phyloP scores from a whole-genome alignment of 2,329 filamentous ascomycete genomes.

The Beauveria medogensis region DNA sequence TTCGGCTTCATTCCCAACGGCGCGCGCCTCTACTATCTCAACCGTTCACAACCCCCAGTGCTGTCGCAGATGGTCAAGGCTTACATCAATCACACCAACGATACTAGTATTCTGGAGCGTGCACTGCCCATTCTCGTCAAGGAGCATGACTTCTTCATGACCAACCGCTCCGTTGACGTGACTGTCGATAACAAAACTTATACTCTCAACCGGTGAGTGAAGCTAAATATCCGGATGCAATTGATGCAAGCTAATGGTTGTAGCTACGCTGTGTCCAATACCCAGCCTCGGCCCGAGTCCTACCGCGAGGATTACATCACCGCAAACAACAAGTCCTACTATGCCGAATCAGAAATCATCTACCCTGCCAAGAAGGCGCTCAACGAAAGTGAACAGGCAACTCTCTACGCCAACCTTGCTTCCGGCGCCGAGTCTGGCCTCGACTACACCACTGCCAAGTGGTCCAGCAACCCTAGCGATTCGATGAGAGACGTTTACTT shows the following conservation, averaged over 20 bases:
- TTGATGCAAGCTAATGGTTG: slow-evolving; percentile 1
- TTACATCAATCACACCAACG: slow-evolving; percentile 58
- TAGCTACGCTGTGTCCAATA: slow-evolving; percentile 54
- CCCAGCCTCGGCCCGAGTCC: slow-evolving; percentile 58
- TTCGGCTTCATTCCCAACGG: slow-evolving; percentile 63
- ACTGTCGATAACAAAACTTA: slow-evolving; percentile 39
- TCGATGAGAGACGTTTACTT: slow-evolving; percentile 54
- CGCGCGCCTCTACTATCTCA: slow-evolving; percentile 58
- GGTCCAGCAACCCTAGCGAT: slow-evolving; percentile 48
- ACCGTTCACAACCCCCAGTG: slow-evolving; percentile 59
- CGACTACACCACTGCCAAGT: slow-evolving; percentile 52
- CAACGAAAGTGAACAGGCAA: slow-evolving; percentile 42
- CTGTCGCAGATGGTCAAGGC: slow-evolving; percentile 57
- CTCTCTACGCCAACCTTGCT: slow-evolving; percentile 54
- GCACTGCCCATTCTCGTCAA: slow-evolving; percentile 54
- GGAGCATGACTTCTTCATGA: slow-evolving; percentile 56
- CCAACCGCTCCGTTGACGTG: slow-evolving; percentile 51
- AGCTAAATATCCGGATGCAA: background rate
- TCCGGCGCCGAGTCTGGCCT: slow-evolving; percentile 58
- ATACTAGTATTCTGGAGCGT: slow-evolving; percentile 50
- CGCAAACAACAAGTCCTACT: slow-evolving; percentile 58
- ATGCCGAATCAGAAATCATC: slow-evolving; percentile 47
- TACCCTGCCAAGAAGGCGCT: slow-evolving; percentile 45
- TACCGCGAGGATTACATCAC: slow-evolving; percentile 58
- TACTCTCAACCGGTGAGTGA: slow-evolving; percentile 44